A percentile compares a stretch with the other conserved stretches of the same genome.
These are phyloP conservation scores for Pseudogymnoascus sp. DNA, from an alignment of 2,329 filamentous ascomycete species.

Conservation along the genomic window DNA sequence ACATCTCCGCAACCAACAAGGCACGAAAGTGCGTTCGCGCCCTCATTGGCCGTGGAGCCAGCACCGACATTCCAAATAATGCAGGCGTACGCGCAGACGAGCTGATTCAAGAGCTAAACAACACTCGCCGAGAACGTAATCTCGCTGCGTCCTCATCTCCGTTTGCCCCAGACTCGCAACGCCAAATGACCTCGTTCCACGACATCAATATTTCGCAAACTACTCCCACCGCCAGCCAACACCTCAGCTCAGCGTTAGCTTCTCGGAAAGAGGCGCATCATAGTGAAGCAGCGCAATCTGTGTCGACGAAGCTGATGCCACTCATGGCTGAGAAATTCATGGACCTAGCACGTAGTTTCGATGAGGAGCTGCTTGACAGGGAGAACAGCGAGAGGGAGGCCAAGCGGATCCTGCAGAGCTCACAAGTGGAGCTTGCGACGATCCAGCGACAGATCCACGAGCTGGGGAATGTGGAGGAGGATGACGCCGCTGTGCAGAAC, in stretches of 20 bases:
- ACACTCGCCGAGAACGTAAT: slow-evolving; percentile 53
- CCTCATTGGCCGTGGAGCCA: slow-evolving; percentile 70
- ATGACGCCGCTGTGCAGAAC: slow-evolving; percentile 17
- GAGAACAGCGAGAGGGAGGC: slow-evolving; percentile 62
- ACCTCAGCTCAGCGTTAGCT: slow-evolving; percentile 11
- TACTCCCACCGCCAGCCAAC: slow-evolving; percentile 13
- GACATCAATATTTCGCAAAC: slow-evolving; percentile 35
- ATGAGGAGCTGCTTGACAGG: slow-evolving; percentile 68
- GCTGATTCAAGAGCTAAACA: slow-evolving; percentile 69
- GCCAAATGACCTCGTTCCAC: slow-evolving; percentile 43
- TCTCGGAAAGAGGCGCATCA: slow-evolving; percentile 33
- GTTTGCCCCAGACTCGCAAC: slow-evolving; percentile 56
- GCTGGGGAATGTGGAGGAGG: slow-evolving; percentile 31
- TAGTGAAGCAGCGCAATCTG: slow-evolving; percentile 59
- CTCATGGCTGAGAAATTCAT: slow-evolving; percentile 66
- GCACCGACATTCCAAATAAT: slow-evolving; percentile 73
- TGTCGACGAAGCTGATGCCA: slow-evolving; percentile 61
- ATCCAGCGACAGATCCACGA: slow-evolving; percentile 53
- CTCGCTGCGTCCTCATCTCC: slow-evolving; percentile 65
- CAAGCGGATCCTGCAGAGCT: slow-evolving; percentile 56
- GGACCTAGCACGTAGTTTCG: slow-evolving; percentile 62
- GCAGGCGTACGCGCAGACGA: slow-evolving; percentile 79
- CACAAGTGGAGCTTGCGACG: slow-evolving; percentile 57
- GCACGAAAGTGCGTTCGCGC: slow-evolving; percentile 84
- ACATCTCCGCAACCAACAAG: slow-evolving; percentile 69